Evolutionary conservation across 2,329 filamentous ascomycete genomes (phyloP).

Genomic region (Apiospora kogelbergensis): DNA sequence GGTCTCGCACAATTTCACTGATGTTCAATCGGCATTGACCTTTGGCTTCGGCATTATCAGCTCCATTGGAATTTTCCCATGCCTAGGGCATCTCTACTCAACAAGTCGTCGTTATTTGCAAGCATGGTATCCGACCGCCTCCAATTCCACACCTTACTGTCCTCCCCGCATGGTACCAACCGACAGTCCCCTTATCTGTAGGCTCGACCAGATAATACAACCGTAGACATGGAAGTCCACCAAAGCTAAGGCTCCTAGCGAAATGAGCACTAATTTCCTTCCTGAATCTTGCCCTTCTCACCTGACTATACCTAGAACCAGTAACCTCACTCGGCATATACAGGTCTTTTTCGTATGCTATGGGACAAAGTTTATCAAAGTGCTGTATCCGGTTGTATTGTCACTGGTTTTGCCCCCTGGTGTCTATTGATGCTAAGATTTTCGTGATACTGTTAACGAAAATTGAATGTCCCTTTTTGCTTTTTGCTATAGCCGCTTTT

Average conservation of each 20-base stretch:
- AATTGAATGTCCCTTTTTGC: too few relatives aligned
- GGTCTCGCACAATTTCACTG: too few relatives aligned
- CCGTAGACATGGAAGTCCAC: neutral
- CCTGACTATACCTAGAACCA: too few relatives aligned
- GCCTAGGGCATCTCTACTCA: neutral
- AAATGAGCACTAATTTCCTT: neutral
- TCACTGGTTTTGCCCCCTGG: too few relatives aligned
- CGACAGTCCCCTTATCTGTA: neutral
- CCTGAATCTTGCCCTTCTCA: too few relatives aligned
- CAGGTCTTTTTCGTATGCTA: too few relatives aligned
- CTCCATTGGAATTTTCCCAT: neutral
- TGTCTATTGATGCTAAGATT: too few relatives aligned
- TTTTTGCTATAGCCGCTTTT: too few relatives aligned
- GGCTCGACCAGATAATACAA: neutral
- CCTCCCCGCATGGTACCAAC: neutral
- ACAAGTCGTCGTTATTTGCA: neutral
- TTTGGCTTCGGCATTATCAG: neutral
- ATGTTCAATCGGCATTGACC: neutral
- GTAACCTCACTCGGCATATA: too few relatives aligned
- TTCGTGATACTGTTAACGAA: too few relatives aligned
- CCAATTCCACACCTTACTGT: neutral
- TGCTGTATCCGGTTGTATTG: too few relatives aligned
- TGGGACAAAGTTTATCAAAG: too few relatives aligned
- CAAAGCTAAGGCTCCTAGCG: neutral
- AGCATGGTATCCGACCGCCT: neutral